These are phyloP conservation scores for Albifimbria verrucaria DNA, from an alignment of 2,329 filamentous ascomycete genomes.

Conservation along the genomic window DNA sequence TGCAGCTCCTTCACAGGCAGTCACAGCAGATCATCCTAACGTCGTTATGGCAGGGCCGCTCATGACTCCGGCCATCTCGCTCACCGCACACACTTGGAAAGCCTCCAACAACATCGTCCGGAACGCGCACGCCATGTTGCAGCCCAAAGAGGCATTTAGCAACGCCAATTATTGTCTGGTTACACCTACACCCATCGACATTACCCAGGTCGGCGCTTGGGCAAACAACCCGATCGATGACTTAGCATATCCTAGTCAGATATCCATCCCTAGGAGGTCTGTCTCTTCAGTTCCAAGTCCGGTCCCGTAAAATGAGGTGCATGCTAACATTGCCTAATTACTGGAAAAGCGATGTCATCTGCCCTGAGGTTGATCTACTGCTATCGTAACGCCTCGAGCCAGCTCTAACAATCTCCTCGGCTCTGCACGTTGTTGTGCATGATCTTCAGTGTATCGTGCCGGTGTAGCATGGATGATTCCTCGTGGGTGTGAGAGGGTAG, in stretches of 20 bases:
- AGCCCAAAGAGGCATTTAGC: neutral
- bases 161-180: neutral
- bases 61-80: neutral
- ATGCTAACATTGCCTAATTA: too few species aligned
- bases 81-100: neutral
- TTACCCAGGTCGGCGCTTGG: neutral
- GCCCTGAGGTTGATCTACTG: neutral
- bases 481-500: neutral
- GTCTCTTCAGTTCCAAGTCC: neutral
- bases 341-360: neutral
- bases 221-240: neutral
- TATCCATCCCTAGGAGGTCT: neutral
- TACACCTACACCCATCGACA: neutral
- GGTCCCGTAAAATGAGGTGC: too few species aligned
- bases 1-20: neutral
- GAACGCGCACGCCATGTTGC: neutral
- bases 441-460: neutral
- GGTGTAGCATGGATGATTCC: neutral
- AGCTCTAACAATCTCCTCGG: neutral
- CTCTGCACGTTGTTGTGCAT: neutral
- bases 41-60: neutral
- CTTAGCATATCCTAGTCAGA: neutral
- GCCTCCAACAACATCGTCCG: neutral
- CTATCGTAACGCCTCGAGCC: neutral
- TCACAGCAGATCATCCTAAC: neutral